These are phyloP conservation scores for Pisolithus tinctorius DNA, from an alignment of 768 basidiomycete species.

Conservation along the genomic window DNA sequence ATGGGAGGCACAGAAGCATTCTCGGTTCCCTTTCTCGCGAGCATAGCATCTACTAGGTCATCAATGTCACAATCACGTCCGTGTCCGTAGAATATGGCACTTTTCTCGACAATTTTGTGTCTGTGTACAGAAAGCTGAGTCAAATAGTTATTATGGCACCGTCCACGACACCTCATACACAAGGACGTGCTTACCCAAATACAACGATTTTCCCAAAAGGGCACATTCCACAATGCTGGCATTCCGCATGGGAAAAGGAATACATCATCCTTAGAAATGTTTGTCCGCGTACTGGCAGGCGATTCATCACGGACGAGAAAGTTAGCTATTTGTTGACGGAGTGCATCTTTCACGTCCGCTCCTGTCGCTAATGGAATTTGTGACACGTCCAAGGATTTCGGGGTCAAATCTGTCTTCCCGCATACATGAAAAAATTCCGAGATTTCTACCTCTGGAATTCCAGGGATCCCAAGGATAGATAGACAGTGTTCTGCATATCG, in stretches of 20 bases:
- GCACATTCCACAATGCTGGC: slow-evolving; percentile 82
- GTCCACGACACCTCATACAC: neutral
- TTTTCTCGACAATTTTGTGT: slow-evolving; percentile 95
- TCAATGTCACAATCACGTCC: slow-evolving; percentile 75
- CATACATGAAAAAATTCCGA: slow-evolving; percentile 14
- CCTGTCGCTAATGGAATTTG: slow-evolving; percentile 74
- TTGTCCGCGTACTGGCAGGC: slow-evolving; percentile 60
- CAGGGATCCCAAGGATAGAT: slow-evolving; percentile 42
- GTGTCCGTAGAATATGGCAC: slow-evolving; percentile 80
- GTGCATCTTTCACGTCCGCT: slow-evolving; percentile 71
- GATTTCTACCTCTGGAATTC: slow-evolving; percentile 21
- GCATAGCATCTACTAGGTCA: slow-evolving; percentile 56
- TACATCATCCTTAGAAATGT: slow-evolving; percentile 80
- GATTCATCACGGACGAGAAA: slow-evolving; percentile 70
- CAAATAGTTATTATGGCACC: neutral
- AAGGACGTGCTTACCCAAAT: slow-evolving; percentile 59
- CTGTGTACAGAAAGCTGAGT: slow-evolving; percentile 87
- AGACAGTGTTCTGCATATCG: slow-evolving; percentile 84
- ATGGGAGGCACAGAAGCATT: slow-evolving; percentile 49
- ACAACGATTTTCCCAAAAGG: slow-evolving; percentile 78
- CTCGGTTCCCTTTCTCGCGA: slow-evolving; percentile 38
- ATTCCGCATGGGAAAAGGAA: slow-evolving; percentile 86
- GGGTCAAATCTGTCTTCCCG: slow-evolving; percentile 47
- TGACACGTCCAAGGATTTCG: slow-evolving; percentile 10
- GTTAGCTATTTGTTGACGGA: slow-evolving; percentile 84